Percentiles rank a stretch among this genome's conserved stretches.
Evolutionary conservation across 2,329 filamentous ascomycete genomes (phyloP).

Genomic region (Coniochaeta pulveracea): DNA sequence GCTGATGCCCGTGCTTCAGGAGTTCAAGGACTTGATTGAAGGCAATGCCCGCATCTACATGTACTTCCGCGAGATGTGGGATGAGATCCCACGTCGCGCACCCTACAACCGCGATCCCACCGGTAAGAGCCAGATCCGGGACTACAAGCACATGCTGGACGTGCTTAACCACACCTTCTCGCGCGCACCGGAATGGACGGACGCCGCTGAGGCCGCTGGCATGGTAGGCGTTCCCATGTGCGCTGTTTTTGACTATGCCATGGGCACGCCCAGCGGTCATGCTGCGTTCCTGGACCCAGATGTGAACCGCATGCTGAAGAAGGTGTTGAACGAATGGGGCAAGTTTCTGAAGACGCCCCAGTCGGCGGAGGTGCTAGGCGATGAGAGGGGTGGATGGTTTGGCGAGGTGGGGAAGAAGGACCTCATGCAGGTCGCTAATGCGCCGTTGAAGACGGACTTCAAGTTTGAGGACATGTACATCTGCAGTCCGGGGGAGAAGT

Average conservation of each 20-base stretch:
- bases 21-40: constrained; percentile 58
- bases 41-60: constrained; percentile 51
- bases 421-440: constrained; percentile 39
- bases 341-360: constrained; percentile 38
- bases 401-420: constrained; percentile 34
- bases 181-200: constrained; percentile 39
- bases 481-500: constrained; percentile 40
- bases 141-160: constrained; percentile 55
- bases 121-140: constrained; percentile 49
- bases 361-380: constrained; percentile 39
- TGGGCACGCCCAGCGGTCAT: constrained; percentile 40
- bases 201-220: constrained; percentile 36
- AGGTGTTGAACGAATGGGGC: constrained; percentile 46
- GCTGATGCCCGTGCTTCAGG: constrained; percentile 47
- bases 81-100: constrained; percentile 48
- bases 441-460: constrained; percentile 25
- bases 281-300: constrained; percentile 44
- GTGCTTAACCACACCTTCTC: constrained; percentile 51
- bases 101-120: constrained; percentile 52
- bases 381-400: constrained; percentile 40
- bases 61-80: constrained; percentile 57
- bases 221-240: constrained; percentile 43
- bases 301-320: constrained; percentile 41
- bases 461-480: constrained; percentile 49
- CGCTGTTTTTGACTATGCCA: constrained; percentile 43